Evolutionary conservation across 2,329 filamentous ascomycete species (phyloP).

Genomic region (Fusarium newnesense): DNA sequence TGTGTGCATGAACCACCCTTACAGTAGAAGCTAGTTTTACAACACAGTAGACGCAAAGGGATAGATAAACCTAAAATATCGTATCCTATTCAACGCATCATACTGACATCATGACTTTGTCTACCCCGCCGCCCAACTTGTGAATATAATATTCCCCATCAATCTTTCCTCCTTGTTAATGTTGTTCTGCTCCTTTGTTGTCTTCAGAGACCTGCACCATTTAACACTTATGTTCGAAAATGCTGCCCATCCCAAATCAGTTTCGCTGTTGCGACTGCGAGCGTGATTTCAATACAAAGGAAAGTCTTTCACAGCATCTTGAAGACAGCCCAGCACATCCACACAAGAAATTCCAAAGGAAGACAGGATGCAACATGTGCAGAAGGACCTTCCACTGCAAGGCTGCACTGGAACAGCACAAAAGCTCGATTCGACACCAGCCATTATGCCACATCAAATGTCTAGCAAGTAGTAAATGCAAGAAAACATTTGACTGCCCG

Average conservation of each 20-base stretch:
- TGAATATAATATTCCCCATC: background rate
- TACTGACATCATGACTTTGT: background rate
- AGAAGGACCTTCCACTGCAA: background rate
- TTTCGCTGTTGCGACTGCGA: conserved; percentile 4
- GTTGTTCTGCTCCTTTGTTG: background rate
- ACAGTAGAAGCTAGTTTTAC: background rate
- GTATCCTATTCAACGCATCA: background rate
- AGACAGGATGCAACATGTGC: background rate
- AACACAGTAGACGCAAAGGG: background rate
- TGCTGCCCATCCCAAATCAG: background rate
- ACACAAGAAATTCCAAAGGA: background rate
- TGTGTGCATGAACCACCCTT: background rate
- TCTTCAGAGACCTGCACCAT: background rate
- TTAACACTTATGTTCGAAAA: background rate
- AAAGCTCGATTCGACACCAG: background rate
- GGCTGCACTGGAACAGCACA: background rate
- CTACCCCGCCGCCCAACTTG: background rate
- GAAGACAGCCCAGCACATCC: background rate
- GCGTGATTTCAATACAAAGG: background rate
- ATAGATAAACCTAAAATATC: background rate
- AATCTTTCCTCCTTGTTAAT: background rate
- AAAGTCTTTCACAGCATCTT: background rate
- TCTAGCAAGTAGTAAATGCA: background rate
- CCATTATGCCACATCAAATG: background rate
- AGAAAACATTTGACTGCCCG: background rate